These are phyloP conservation scores for Claviceps sp. DNA, from an alignment of 2,329 filamentous ascomycete species.

Conservation along the genomic window DNA sequence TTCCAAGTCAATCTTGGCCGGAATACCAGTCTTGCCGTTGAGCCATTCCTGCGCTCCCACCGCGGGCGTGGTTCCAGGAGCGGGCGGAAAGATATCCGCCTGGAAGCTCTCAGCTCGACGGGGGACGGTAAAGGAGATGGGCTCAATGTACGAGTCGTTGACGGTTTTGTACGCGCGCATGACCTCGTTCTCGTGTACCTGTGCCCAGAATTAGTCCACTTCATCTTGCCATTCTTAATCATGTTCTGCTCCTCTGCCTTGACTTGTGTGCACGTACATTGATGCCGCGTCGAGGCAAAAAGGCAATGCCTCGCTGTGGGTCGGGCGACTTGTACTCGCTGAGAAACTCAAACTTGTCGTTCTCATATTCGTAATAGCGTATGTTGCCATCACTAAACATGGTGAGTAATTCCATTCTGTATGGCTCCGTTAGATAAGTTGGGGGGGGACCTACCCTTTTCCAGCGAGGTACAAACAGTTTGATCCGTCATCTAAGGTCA, in stretches of 20 bases:
- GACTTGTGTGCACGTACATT: slow-evolving; percentile 43
- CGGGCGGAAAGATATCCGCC: slow-evolving; percentile 89
- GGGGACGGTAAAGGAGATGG: slow-evolving; percentile 93
- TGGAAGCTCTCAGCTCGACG: slow-evolving; percentile 90
- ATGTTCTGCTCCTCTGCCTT: not conserved
- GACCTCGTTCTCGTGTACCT: slow-evolving; percentile 90
- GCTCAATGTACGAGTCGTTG: slow-evolving; percentile 87
- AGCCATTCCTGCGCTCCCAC: slow-evolving; percentile 76
- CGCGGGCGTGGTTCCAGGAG: slow-evolving; percentile 65
- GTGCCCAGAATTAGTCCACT: slow-evolving; percentile 10
- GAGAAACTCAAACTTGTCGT: slow-evolving; percentile 96
- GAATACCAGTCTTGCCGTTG: slow-evolving; percentile 67
- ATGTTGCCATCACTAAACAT: slow-evolving; percentile 83
- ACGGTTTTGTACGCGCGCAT: slow-evolving; percentile 96
- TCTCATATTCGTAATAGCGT: slow-evolving; percentile 95
- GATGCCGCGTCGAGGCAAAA: slow-evolving; percentile 87
- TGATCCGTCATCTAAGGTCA: slow-evolving; percentile 62
- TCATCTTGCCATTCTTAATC: too few species aligned
- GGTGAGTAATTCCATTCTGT: slow-evolving; percentile 5
- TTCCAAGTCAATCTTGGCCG: slow-evolving; percentile 87
- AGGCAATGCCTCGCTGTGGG: slow-evolving; percentile 86
- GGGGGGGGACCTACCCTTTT: slow-evolving; percentile 60
- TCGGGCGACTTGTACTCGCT: slow-evolving; percentile 96
- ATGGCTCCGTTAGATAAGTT: not conserved
- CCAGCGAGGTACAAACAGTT: slow-evolving; percentile 93